These are phyloP conservation scores for Papiliotrema fonsecae DNA, from an alignment of 1,284 basidiomycete species.

Conservation along the genomic window DNA sequence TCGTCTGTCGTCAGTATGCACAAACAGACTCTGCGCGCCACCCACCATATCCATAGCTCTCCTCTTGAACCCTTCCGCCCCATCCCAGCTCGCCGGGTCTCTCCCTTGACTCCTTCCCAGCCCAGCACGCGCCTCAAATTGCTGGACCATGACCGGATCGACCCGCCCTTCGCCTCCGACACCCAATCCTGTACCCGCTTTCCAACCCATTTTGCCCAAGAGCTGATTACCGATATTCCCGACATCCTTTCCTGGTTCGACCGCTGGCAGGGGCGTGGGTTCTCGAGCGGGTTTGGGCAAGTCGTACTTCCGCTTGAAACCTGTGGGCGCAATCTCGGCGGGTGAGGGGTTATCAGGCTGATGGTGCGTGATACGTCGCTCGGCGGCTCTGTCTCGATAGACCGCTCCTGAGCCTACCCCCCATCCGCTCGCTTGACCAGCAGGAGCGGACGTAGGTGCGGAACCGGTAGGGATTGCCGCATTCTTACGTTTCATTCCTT, in stretches of 20 bases:
- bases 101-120: slow-evolving; percentile 82
- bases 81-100: slow-evolving; percentile 69
- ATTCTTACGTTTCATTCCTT: slow-evolving; percentile 60
- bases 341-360: slow-evolving; percentile 75
- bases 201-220: slow-evolving; percentile 95
- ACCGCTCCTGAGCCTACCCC: slow-evolving; percentile 50
- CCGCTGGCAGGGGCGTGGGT: slow-evolving; percentile 56
- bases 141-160: slow-evolving; percentile 76
- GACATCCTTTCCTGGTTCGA: slow-evolving; percentile 66
- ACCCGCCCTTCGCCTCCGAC: slow-evolving; percentile 71
- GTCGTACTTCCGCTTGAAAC: slow-evolving; percentile 44
- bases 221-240: slow-evolving; percentile 83
- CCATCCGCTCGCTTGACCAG: slow-evolving; percentile 4
- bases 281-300: slow-evolving; percentile 63
- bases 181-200: slow-evolving; percentile 78
- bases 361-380: slow-evolving; percentile 78
- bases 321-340: slow-evolving; percentile 40
- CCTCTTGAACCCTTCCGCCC: slow-evolving; percentile 34
- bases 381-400: slow-evolving; percentile 86
- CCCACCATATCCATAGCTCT: slow-evolving; percentile 39
- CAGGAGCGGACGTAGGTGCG: slow-evolving; percentile 5
- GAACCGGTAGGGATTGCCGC: slow-evolving; percentile 48
- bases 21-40: no score
- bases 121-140: slow-evolving; percentile 80
- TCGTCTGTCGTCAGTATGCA: no score